Conservation (phyloP, 2,329 filamentous ascomycete species). For the Monosporascus sp. region DNA sequence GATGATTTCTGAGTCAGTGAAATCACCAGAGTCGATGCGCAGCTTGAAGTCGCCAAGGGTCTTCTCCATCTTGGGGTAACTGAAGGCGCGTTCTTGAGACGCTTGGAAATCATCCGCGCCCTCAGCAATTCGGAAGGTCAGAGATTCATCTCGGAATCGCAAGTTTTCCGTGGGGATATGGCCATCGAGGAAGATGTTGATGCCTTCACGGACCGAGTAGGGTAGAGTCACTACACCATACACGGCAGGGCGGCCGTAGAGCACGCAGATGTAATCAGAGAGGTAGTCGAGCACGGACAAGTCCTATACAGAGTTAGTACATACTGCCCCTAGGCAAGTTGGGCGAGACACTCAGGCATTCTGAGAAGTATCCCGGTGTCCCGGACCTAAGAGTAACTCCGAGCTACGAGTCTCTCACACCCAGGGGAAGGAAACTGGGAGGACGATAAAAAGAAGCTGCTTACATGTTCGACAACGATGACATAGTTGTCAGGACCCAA, state of each 20-base stretch:
- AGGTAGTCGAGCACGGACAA: constrained; percentile 97
- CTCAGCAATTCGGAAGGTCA: constrained; percentile 92
- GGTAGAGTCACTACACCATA: constrained; percentile 98
- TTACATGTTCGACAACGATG: constrained; percentile 88
- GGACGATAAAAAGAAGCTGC: background rate
- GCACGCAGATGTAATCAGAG: constrained; percentile 95
- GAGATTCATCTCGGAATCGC: constrained; percentile 93
- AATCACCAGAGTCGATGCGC: constrained; percentile 72
- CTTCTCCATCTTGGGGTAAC: constrained; percentile 89
- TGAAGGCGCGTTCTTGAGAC: constrained; percentile 80
- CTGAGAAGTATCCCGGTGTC: too few relatives aligned
- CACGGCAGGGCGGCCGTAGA: constrained; percentile 91
- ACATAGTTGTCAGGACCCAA: constrained; percentile 88
- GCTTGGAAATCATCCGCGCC: constrained; percentile 81
- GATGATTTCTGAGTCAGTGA: constrained; percentile 97
- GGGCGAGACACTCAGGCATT: background rate
- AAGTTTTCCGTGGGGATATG: constrained; percentile 98
- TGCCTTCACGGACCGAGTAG: constrained; percentile 93
- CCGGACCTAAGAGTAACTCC: background rate
- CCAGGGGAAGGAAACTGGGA: background rate
- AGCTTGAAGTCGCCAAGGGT: constrained; percentile 86
- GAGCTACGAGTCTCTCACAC: background rate
- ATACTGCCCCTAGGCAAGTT: too few relatives aligned
- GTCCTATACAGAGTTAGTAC: constrained; percentile 43
- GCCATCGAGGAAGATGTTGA: constrained; percentile 98